Conservation (phyloP, 2,329 filamentous ascomycete genomes). For the Ophiocordyceps robertsii region DNA sequence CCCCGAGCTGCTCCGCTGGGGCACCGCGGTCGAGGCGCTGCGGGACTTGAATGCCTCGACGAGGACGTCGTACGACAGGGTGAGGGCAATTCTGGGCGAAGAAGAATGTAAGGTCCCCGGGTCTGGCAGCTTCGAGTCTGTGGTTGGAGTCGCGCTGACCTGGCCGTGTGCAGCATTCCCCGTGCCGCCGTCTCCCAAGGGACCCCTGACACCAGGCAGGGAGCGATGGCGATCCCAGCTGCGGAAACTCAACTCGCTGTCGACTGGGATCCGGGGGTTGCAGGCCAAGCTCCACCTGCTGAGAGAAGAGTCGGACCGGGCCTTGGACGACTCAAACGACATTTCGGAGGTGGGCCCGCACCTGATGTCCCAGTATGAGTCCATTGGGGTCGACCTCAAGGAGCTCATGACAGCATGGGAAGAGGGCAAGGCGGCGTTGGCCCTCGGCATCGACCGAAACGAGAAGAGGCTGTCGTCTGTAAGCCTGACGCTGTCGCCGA, state of each 20-base stretch:
- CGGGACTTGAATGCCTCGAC: constrained; percentile 49
- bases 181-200: constrained; percentile 41
- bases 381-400: constrained; percentile 77
- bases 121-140: no score
- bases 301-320: constrained; percentile 75
- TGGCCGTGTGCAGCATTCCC: constrained; percentile 31
- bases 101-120: constrained; percentile 54
- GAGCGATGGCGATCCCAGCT: constrained; percentile 80
- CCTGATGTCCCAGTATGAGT: constrained; percentile 84
- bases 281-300: constrained; percentile 91
- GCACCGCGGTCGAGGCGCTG: constrained; percentile 63
- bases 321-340: constrained; percentile 59
- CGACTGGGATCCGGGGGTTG: constrained; percentile 77
- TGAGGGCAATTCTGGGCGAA: constrained; percentile 60
- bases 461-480: constrained; percentile 56
- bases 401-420: constrained; percentile 77
- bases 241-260: constrained; percentile 76
- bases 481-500: constrained; percentile 44
- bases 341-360: constrained; percentile 64
- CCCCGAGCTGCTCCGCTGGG: constrained; percentile 67
- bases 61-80: constrained; percentile 45
- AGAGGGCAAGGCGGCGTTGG: constrained; percentile 68
- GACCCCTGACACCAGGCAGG: constrained; percentile 54
- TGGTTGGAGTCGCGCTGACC: neutral
- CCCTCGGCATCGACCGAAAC: constrained; percentile 69